Evolutionary conservation across 1,139 yeast species (phyloP), one percentile per base, ranked within the genome.

Genomic region (Diutina scorzettiae): DNA sequence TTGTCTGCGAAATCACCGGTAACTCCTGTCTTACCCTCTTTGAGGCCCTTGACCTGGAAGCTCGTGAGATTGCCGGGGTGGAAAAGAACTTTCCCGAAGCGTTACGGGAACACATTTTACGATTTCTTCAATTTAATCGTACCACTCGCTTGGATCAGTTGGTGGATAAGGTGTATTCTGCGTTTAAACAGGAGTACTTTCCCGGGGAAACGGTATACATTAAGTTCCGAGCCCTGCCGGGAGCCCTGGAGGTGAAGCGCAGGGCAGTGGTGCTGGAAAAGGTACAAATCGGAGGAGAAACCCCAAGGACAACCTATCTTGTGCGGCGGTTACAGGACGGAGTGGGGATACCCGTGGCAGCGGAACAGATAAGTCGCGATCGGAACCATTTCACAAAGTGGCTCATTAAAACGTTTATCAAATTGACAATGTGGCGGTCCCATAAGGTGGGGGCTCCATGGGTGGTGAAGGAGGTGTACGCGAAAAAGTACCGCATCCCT

Each of bases 1-100:
- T 91, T 62, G 94, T 87, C 5, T 91, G 97, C 63, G 98, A 91
- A 63, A 81, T 91, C 44, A 86, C 96, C 0, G 98, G 98, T 21
- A 86, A 87, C 53, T 82, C 96, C 17, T 82, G 95, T 53, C 69
- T 89, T 45, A 85, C 96, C 0, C 91, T 76, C 57, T 87, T 87
- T 57, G 94, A 91, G 54, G 98, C 98, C 0, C 67, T 76, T 41
- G 76, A 78, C 46, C 78, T 85, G 50, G 98, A 91, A 62, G 71
- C 68, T 47, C 60, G 60, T 42, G 91, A 82, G 57, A 75, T 81
- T 53, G 66, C 67, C 47, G 79, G 75, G 47, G 87, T 89, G 45
- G 95, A 87, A 53, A 69, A 71, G 47, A 76, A 76, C 55, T 91
- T 91, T 57, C 98, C 98, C 2, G 94, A 89, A 51, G 84, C 94